These are phyloP conservation scores for Evansstolkia leycettana DNA, from an alignment of 495 filamentous ascomycete genomes.

Conservation along the genomic window DNA sequence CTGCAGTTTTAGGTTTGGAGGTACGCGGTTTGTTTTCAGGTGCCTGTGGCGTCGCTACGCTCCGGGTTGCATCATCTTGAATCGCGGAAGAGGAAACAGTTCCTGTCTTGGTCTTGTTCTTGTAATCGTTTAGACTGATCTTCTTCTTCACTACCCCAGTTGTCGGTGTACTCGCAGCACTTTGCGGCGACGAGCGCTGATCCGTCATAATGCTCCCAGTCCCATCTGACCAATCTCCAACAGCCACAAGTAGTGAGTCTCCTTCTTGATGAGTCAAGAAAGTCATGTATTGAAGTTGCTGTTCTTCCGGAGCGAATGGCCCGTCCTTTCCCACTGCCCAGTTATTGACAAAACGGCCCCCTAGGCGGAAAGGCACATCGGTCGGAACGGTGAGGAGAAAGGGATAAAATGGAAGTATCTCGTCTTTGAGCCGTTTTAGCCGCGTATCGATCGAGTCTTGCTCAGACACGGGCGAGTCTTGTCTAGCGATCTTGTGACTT, in stretches of 20 bases:
- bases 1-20: conserved; percentile 8
- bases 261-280: conserved; percentile 36
- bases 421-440: conserved; percentile 31
- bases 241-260: conserved; percentile 33
- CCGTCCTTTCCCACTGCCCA: conserved; percentile 38
- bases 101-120: conserved; percentile 27
- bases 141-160: conserved; percentile 30
- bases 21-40: conserved; percentile 11
- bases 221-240: conserved; percentile 42
- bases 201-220: conserved; percentile 35
- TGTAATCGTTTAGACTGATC: conserved; percentile 39
- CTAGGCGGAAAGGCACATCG: conserved; percentile 30
- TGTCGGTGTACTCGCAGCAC: conserved; percentile 21
- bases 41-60: conserved; percentile 4
- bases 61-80: conserved; percentile 11
- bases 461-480: conserved; percentile 13
- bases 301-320: conserved; percentile 34
- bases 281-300: conserved; percentile 43
- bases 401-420: conserved; percentile 34
- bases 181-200: conserved; percentile 19
- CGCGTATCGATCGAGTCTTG: conserved; percentile 25
- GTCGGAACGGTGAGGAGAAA: conserved; percentile 37
- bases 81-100: conserved; percentile 8
- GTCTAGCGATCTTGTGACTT: conserved; percentile 11
- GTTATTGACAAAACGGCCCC: conserved; percentile 26